Conservation (phyloP, 1,284 basidiomycete species). For the Porphyrellus sp. region DNA sequence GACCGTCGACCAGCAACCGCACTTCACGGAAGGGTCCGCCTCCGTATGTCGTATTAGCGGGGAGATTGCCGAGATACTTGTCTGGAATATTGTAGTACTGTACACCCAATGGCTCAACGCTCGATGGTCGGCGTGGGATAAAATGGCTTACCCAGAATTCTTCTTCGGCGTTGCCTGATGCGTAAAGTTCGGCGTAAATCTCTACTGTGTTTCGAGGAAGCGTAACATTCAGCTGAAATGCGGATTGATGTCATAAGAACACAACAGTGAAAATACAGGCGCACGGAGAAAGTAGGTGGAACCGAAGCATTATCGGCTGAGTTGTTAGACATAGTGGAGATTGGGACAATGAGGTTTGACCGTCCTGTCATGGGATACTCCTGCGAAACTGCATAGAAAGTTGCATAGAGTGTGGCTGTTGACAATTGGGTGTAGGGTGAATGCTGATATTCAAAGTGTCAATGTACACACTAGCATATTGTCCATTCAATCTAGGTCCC, state of each 20-base stretch:
- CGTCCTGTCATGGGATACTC: constrained; percentile 55
- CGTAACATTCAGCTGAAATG: constrained; percentile 57
- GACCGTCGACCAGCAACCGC: constrained; percentile 70
- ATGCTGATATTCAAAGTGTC: background rate
- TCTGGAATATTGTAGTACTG: constrained; percentile 74
- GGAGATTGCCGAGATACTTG: constrained; percentile 54
- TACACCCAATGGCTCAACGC: background rate
- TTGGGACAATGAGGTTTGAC: constrained; percentile 63
- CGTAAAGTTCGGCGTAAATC: constrained; percentile 68
- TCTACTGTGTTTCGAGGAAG: constrained; percentile 65
- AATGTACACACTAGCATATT: constrained; percentile 59
- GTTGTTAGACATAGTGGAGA: constrained; percentile 59
- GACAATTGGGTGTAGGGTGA: background rate
- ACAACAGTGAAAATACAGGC: constrained; percentile 16
- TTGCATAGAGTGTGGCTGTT: constrained; percentile 63
- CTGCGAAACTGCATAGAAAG: constrained; percentile 61
- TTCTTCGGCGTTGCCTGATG: constrained; percentile 70
- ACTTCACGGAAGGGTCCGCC: constrained; percentile 79
- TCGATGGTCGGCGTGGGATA: background rate
- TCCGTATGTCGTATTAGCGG: constrained; percentile 49
- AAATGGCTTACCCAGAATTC: constrained; percentile 66
- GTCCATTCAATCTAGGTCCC: constrained; percentile 53
- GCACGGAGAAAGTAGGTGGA: constrained; percentile 67
- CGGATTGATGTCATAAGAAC: background rate
- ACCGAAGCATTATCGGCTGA: constrained; percentile 70